phyloP scores from a whole-genome alignment of 2,329 filamentous ascomycete genomes.

The Penicillium sp. region DNA sequence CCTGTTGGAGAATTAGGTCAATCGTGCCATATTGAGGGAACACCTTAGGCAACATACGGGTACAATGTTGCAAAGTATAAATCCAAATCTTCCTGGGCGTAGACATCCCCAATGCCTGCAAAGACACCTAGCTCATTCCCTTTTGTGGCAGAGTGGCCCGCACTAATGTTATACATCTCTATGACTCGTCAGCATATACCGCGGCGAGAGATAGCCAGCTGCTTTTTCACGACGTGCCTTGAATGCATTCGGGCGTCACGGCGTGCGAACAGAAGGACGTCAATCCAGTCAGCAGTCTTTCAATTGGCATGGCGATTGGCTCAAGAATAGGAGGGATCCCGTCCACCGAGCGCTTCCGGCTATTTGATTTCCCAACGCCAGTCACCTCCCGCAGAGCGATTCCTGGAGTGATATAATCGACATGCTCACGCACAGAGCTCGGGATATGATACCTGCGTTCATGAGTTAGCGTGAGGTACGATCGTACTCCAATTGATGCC shows the following conservation, averaged over 20 bases:
- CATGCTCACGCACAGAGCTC: constrained; percentile 26
- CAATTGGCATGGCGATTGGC: constrained; percentile 24
- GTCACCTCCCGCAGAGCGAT: constrained; percentile 33
- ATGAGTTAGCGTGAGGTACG: not conserved
- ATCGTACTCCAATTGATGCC: constrained; percentile 9
- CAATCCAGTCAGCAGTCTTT: constrained; percentile 17
- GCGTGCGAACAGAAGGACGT: constrained; percentile 28
- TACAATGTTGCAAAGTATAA: constrained; percentile 40
- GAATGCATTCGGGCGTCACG: constrained; percentile 44
- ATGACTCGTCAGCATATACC: constrained; percentile 8
- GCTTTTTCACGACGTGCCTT: constrained; percentile 18
- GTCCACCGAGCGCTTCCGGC: constrained; percentile 25
- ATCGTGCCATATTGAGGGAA: not conserved
- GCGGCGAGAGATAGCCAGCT: not conserved
- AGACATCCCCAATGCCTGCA: constrained; percentile 46
- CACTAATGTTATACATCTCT: constrained; percentile 46
- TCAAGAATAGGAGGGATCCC: constrained; percentile 26
- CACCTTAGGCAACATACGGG: constrained; percentile 17
- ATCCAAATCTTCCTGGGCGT: constrained; percentile 45
- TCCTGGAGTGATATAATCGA: constrained; percentile 36
- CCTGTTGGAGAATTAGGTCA: constrained; percentile 16
- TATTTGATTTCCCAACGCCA: constrained; percentile 10
- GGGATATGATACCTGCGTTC: constrained; percentile 31
- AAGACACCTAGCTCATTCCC: constrained; percentile 48
- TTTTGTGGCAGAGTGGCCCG: constrained; percentile 37